Base-by-base conservation (phyloP, 306 rosid species). In the Crotalaria pallida region DNA sequence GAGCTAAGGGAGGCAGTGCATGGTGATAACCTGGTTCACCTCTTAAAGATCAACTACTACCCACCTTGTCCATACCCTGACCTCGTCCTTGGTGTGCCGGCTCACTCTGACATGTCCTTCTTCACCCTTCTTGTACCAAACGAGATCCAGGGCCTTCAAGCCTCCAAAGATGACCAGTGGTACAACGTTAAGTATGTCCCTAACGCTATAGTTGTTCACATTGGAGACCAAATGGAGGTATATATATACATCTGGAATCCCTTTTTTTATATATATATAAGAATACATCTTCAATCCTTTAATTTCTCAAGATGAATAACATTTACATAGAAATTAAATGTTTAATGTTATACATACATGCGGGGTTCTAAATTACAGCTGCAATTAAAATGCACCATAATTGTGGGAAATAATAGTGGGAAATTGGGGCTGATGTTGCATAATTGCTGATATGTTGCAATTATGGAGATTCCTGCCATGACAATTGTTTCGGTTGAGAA, bases 161-260 rank as follows among this genome's bases (percentile, higher is more conserved):
- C 87, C 22, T 80, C 68, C 48, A 76, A 73, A 21, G 75, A 88
- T 43, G 86, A 66, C 34, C 75, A 41, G 7, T 88, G 95, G 95
- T 81, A 79, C 3, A 75, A 82, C 11, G 89, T 80, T 27, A 80
- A 67, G 49, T 82, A 86, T 72, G 72, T 86, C 12, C 87, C 87
- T 2, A 84, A 73, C 56, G 91, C 91, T 43, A 72, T 88, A 1
- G 76, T 88, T 58, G 63, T 88, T 51, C 95, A 86, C 75, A 71
- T 88, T 50, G 94, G 90, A 0, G 94, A 88, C 49, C 94, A 88
- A 47, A 56, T 81, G 23, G 88, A 88, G 88, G 93, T 87, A 75
- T 38, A 34, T 31, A 31, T 31, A 74, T 34, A 7, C 9, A 38
- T 38, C n/a, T 50, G 18, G 13, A 22, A 17, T 5, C 51, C 51